Evolutionary conservation across 371 early-diverging fungal species (phyloP).

Genomic region (Mortierella sp.): DNA sequence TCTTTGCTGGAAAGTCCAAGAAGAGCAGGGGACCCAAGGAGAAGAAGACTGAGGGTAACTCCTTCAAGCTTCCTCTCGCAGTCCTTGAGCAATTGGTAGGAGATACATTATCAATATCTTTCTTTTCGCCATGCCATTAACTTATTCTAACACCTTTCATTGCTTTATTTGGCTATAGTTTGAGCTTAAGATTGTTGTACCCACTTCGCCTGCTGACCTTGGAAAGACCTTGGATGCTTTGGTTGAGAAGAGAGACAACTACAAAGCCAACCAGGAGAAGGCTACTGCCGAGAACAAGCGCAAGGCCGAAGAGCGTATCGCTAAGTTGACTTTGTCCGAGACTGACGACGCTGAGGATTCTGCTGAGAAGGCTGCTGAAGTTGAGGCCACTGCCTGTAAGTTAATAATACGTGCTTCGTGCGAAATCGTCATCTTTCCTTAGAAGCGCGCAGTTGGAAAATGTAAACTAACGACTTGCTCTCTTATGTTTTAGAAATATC

Average conservation of each 20-base stretch:
- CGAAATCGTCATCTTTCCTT: too few species aligned
- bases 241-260: constrained; percentile 78
- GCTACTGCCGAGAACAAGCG: constrained; percentile 88
- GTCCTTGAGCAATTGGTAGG: constrained; percentile 83
- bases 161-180: constrained; percentile 24
- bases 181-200: constrained; percentile 85
- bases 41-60: constrained; percentile 66
- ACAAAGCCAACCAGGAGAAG: constrained; percentile 79
- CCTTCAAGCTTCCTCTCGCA: constrained; percentile 85
- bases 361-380: constrained; percentile 22
- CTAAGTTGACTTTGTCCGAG: constrained; percentile 51
- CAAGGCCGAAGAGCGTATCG: constrained; percentile 89
- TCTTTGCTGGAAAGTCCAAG: constrained; percentile 73
- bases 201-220: constrained; percentile 79
- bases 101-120: neutral
- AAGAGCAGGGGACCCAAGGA: constrained; percentile 69
- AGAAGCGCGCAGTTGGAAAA: neutral
- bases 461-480: neutral
- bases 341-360: constrained; percentile 21
- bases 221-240: constrained; percentile 78
- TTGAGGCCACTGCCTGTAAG: constrained; percentile 38
- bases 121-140: neutral
- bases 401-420: too few species aligned
- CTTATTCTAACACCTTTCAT: neutral
- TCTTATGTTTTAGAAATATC: constrained; percentile 4